Evolutionary conservation across 2,329 filamentous ascomycete genomes (phyloP).

Genomic region (Penicillium olsonii): DNA sequence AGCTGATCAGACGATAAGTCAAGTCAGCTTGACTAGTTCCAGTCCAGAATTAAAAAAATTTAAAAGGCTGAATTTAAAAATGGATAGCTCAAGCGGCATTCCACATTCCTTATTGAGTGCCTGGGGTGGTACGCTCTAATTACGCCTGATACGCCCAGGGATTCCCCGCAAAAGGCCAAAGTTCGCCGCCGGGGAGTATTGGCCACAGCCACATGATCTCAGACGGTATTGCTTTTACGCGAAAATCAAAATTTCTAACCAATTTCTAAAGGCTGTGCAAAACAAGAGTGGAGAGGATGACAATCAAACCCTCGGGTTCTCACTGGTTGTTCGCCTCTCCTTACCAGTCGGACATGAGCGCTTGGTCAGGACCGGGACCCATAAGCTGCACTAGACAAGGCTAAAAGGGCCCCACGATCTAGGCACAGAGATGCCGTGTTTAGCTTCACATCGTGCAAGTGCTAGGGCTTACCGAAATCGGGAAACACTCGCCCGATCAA

Average conservation of each 20-base stretch:
- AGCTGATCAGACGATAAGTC: conserved; percentile 22
- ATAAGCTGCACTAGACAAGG: conserved; percentile 1
- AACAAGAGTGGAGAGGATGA: conserved; percentile 2
- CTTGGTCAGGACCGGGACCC: conserved; percentile 8
- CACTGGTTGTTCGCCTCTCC: conserved; percentile 1
- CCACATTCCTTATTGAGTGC: conserved; percentile 19
- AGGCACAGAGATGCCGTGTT: conserved; percentile 16
- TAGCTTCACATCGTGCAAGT: conserved; percentile 21
- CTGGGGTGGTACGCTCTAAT: neutral
- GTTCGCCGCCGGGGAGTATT: conserved; percentile 13
- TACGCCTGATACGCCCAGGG: conserved; percentile 25
- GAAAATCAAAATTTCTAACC: too few species aligned
- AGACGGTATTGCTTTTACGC: neutral
- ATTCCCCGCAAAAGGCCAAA: conserved; percentile 28
- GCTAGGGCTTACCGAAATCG: conserved; percentile 14
- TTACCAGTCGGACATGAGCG: conserved; percentile 13
- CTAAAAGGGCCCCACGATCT: conserved; percentile 18
- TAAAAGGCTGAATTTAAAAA: neutral
- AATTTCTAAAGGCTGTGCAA: conserved; percentile 16
- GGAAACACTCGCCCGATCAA: conserved; percentile 17
- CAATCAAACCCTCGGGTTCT: neutral
- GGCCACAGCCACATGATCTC: conserved; percentile 23
- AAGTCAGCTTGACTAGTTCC: conserved; percentile 13
- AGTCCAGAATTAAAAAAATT: conserved; percentile 2
- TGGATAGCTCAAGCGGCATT: conserved; percentile 18